These are phyloP conservation scores for Puccinia brachypodii DNA, from an alignment of 1,284 basidiomycete genomes.

Conservation along the genomic window DNA sequence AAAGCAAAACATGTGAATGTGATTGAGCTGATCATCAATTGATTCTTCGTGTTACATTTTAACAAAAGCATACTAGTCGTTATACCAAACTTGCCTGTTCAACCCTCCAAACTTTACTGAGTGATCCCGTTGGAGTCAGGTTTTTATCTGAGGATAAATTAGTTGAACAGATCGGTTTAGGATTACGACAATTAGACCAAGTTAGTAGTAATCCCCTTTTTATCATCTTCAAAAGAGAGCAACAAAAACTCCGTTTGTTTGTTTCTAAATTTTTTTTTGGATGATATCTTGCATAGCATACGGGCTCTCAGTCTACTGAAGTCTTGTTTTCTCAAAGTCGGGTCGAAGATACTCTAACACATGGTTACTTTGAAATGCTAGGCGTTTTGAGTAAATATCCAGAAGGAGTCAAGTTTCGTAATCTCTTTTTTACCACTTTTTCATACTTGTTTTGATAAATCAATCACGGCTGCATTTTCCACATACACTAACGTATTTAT, in stretches of 20 bases:
- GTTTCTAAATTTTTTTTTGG: not conserved
- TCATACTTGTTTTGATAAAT: not conserved
- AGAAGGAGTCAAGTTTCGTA: slow-evolving; percentile 78
- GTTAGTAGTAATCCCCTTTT: slow-evolving; percentile 60
- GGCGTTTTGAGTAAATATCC: slow-evolving; percentile 81
- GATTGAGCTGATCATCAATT: not conserved
- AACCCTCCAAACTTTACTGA: slow-evolving; percentile 76
- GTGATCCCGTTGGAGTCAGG: slow-evolving; percentile 76
- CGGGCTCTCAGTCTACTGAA: slow-evolving; percentile 59
- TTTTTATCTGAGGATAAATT: slow-evolving; percentile 86
- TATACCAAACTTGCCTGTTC: slow-evolving; percentile 73
- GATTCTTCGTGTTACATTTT: not conserved
- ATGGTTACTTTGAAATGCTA: slow-evolving; percentile 94
- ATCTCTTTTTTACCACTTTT: slow-evolving; percentile 49
- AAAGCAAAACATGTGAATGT: not conserved
- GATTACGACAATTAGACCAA: slow-evolving; percentile 88
- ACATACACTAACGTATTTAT: not conserved
- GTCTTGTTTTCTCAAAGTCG: slow-evolving; percentile 82
- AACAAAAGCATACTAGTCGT: slow-evolving; percentile 63
- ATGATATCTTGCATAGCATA: not conserved
- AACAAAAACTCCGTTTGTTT: not conserved
- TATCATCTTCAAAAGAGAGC: slow-evolving; percentile 54
- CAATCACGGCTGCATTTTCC: not conserved
- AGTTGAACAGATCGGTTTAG: slow-evolving; percentile 77
- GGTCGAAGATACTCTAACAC: slow-evolving; percentile 78